Percentiles rank a stretch among this genome's conserved stretches.
Conservation (phyloP, 179 eudicot genomes). For the Beta corolliflora region DNA sequence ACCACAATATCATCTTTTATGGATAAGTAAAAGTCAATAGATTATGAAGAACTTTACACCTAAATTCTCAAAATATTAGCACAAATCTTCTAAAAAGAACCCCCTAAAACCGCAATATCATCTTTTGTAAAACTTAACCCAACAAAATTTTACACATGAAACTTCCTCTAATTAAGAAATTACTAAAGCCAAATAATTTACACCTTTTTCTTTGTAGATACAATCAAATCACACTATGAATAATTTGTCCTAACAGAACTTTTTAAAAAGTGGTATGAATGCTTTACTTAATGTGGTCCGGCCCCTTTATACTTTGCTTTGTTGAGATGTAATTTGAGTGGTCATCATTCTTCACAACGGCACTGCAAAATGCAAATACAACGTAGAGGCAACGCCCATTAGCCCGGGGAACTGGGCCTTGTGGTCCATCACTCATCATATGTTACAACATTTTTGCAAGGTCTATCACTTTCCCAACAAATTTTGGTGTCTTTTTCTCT, state of each 20-base stretch:
- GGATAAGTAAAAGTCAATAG: no score
- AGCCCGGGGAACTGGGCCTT: neutral
- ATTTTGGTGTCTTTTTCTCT: conserved; percentile 12
- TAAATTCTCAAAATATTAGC: no score
- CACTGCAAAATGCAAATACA: neutral
- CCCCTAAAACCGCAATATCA: no score
- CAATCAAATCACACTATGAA: neutral
- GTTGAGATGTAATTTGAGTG: neutral
- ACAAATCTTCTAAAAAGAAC: no score
- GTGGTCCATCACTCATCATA: conserved; percentile 17
- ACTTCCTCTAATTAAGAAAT: neutral
- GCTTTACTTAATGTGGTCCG: conserved; percentile 8
- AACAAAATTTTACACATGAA: neutral
- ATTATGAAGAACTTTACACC: no score
- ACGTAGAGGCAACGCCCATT: neutral
- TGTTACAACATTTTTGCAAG: neutral
- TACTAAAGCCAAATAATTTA: neutral
- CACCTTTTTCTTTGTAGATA: neutral
- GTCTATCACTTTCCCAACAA: neutral
- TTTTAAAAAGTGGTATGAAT: neutral
- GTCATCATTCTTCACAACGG: neutral
- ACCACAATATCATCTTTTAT: no score
- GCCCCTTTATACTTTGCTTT: neutral
- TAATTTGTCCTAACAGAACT: neutral
- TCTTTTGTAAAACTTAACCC: neutral